Percentiles rank a stretch among this genome's conserved stretches.
Conservation (phyloP, 192 early-diverging fungal genomes). For the Jimgerdemannia flammicorona region DNA sequence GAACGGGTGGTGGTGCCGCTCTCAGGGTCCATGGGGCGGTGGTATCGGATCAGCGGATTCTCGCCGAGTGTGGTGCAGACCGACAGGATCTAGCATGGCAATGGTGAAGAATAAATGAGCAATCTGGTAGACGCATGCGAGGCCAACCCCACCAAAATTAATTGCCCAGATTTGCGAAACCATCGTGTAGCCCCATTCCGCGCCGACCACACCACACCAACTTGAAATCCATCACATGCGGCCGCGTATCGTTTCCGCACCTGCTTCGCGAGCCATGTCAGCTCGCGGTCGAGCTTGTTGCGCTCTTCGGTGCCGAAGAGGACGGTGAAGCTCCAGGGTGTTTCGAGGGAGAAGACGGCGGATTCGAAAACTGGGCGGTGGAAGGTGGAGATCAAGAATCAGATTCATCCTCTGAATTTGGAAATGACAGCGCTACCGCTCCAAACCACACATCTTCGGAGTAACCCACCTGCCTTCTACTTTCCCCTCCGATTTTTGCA, state of each 20-base stretch:
- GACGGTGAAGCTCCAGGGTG: slow-evolving; percentile 57
- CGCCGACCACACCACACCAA: not conserved
- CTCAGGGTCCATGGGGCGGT: slow-evolving; percentile 69
- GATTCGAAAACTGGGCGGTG: slow-evolving; percentile 23
- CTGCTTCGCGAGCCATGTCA: slow-evolving; percentile 42
- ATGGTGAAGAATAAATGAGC: not conserved
- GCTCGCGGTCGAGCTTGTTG: slow-evolving; percentile 29
- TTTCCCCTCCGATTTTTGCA: not conserved
- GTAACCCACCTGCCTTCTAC: not conserved
- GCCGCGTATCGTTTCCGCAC: slow-evolving; percentile 17
- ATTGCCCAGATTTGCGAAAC: not conserved
- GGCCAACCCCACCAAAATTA: too few relatives aligned
- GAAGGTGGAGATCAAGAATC: not conserved
- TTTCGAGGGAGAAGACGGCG: slow-evolving; percentile 26
- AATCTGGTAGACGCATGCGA: too few relatives aligned
- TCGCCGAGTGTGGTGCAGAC: slow-evolving; percentile 87
- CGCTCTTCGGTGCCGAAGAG: slow-evolving; percentile 58
- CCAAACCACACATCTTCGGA: not conserved
- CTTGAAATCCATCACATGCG: too few relatives aligned
- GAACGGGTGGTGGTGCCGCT: slow-evolving; percentile 53
- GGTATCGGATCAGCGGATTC: slow-evolving; percentile 90
- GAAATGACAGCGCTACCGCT: not conserved
- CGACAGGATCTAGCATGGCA: slow-evolving; percentile 73
- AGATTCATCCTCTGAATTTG: too few relatives aligned
- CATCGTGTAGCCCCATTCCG: not conserved